phyloP scores from a whole-genome alignment of 192 early-diverging fungal species.

The Podila clonocystis region DNA sequence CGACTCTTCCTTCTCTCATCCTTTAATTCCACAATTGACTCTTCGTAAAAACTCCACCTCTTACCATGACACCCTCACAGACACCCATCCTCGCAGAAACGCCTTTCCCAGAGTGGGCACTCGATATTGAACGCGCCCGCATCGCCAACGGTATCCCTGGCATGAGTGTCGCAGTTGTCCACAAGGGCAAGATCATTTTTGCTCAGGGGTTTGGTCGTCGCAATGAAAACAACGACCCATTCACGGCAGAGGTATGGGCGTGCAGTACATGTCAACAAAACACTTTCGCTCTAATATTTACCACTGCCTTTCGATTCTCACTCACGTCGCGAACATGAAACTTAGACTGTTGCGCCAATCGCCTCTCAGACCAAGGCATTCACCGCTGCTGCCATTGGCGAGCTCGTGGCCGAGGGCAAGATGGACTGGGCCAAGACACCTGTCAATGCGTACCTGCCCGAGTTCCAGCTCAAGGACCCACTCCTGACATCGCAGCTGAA shows the following conservation, averaged over 20 bases:
- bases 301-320: background rate
- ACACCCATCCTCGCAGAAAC: background rate
- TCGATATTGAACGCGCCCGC: background rate
- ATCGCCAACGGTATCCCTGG: conserved; percentile 21
- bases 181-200: conserved; percentile 35
- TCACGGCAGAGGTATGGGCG: conserved; percentile 15
- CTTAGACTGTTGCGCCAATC: conserved; percentile 15
- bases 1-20: background rate
- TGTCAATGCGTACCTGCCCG: conserved; percentile 4
- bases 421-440: conserved; percentile 36
- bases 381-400: conserved; percentile 31
- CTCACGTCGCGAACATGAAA: background rate
- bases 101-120: background rate
- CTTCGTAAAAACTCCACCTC: background rate
- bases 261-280: background rate
- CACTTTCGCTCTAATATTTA: background rate
- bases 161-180: conserved; percentile 26
- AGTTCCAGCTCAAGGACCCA: conserved; percentile 9
- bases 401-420: conserved; percentile 30
- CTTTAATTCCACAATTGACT: background rate
- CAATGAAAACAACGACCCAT: conserved; percentile 18
- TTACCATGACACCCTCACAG: background rate
- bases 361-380: conserved; percentile 22
- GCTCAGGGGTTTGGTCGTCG: conserved; percentile 27
- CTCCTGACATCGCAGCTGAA: background rate